Conservation (phyloP, 2,329 filamentous ascomycete species). For the Fusarium drepaniforme region DNA sequence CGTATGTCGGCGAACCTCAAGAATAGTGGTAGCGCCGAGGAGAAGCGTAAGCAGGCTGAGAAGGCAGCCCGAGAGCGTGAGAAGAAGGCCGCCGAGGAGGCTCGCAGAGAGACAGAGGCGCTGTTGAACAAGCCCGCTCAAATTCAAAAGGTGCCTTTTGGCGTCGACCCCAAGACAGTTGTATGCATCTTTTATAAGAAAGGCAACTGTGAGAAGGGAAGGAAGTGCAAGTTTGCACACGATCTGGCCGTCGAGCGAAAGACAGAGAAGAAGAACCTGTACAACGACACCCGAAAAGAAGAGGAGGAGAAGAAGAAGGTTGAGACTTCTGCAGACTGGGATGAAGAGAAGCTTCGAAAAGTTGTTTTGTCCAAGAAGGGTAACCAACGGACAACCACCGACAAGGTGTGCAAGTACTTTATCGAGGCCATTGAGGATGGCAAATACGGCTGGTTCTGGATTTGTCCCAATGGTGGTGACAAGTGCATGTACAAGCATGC, state of each 20-base stretch:
- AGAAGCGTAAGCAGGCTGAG: slow-evolving; percentile 82
- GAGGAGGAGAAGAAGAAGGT: slow-evolving; percentile 83
- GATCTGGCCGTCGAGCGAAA: slow-evolving; percentile 91
- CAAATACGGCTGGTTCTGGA: slow-evolving; percentile 99
- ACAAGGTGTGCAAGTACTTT: slow-evolving; percentile 99
- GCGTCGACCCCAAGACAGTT: slow-evolving; percentile 97
- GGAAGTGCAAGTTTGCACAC: slow-evolving; percentile 98
- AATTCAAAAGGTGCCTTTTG: slow-evolving; percentile 97
- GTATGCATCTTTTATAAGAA: slow-evolving; percentile 98
- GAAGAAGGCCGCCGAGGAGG: slow-evolving; percentile 90
- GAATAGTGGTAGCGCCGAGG: slow-evolving; percentile 82
- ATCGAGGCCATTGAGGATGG: slow-evolving; percentile 97
- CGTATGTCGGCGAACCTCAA: slow-evolving; percentile 82
- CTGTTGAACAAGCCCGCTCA: slow-evolving; percentile 93
- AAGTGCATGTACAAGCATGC: slow-evolving; percentile 99
- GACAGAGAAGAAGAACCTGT: slow-evolving; percentile 91
- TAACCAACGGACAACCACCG: slow-evolving; percentile 93
- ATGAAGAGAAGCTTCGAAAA: slow-evolving; percentile 92
- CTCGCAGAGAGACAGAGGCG: slow-evolving; percentile 82
- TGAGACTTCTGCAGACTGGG: slow-evolving; percentile 97
- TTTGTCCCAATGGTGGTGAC: slow-evolving; percentile 94
- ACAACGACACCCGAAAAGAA: slow-evolving; percentile 82
- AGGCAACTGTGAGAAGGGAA: slow-evolving; percentile 95
- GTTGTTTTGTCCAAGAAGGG: slow-evolving; percentile 97
- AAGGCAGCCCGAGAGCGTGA: slow-evolving; percentile 81